phyloP scores from a whole-genome alignment of 2,329 filamentous ascomycete species.

The Epichloe coenophiala region DNA sequence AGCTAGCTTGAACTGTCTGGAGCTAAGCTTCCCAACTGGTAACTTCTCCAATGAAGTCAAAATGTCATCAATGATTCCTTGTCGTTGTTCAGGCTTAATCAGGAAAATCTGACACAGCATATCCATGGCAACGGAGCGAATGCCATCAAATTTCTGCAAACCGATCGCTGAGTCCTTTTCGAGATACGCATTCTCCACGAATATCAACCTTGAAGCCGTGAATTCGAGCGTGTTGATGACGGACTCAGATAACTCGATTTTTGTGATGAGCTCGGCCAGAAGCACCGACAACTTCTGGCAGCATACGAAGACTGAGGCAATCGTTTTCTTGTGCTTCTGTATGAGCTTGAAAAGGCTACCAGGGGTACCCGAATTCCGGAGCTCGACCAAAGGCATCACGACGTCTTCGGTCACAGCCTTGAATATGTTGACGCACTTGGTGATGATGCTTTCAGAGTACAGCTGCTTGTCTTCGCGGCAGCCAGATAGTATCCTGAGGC shows the following conservation, averaged over 20 bases:
- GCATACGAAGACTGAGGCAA: conserved; percentile 54
- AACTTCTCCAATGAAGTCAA: conserved; percentile 84
- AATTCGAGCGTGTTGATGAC: conserved; percentile 76
- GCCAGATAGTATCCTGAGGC: conserved; percentile 75
- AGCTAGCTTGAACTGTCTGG: conserved; percentile 78
- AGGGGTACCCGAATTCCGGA: conserved; percentile 51
- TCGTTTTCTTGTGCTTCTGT: conserved; percentile 51
- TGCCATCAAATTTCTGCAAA: conserved; percentile 71
- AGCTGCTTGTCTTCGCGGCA: conserved; percentile 76
- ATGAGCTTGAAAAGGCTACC: conserved; percentile 56
- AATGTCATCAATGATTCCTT: conserved; percentile 80
- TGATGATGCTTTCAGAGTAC: conserved; percentile 77
- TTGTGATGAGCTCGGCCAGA: conserved; percentile 64
- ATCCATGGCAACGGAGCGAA: conserved; percentile 92
- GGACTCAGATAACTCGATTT: conserved; percentile 73
- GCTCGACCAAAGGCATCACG: conserved; percentile 71
- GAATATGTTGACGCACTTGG: conserved; percentile 60
- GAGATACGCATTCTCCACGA: conserved; percentile 79
- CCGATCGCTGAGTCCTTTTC: conserved; percentile 85
- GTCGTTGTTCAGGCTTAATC: conserved; percentile 65
- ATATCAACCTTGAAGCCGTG: conserved; percentile 69
- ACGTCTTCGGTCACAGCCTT: conserved; percentile 67
- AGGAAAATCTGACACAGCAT: conserved; percentile 85
- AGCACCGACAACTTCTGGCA: conserved; percentile 63
- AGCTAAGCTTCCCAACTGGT: conserved; percentile 82